These are phyloP conservation scores for Eucalyptus cloeziana DNA, from an alignment of 345 rosid species.

Conservation along the genomic window DNA sequence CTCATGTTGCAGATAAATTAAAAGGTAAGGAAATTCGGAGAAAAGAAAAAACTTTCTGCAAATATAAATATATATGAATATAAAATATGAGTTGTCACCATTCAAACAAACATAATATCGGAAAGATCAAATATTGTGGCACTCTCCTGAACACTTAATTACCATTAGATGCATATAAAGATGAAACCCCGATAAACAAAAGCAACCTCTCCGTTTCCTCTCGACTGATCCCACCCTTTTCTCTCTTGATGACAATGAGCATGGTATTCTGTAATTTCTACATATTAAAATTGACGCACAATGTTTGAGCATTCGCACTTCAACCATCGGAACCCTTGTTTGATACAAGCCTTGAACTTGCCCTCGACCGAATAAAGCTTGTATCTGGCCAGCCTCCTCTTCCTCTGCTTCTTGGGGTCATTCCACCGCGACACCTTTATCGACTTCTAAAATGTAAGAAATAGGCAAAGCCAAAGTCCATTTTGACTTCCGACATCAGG, in stretches of 20 bases:
- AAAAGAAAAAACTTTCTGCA: too few relatives aligned
- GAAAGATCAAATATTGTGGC: not conserved
- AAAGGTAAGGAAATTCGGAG: too few relatives aligned
- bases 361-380: conserved; percentile 43
- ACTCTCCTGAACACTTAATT: not conserved
- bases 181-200: not conserved
- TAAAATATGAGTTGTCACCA: not conserved
- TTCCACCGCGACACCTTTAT: too few relatives aligned
- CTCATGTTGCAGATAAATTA: too few relatives aligned
- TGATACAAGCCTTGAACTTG: conserved; percentile 25
- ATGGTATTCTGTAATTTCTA: not conserved
- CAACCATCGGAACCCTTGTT: conserved; percentile 35
- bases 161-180: not conserved
- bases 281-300: not conserved
- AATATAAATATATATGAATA: too few relatives aligned
- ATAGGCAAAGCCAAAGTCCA: too few relatives aligned
- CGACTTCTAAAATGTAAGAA: too few relatives aligned
- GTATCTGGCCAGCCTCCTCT: conserved; percentile 11
- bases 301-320: conserved; percentile 30
- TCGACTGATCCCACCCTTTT: not conserved
- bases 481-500: conserved; percentile 65
- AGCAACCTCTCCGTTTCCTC: not conserved
- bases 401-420: not conserved
- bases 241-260: not conserved
- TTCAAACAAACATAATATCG: not conserved